Conservation (phyloP, 139 green algal species). For the Chlorella sp. region DNA sequence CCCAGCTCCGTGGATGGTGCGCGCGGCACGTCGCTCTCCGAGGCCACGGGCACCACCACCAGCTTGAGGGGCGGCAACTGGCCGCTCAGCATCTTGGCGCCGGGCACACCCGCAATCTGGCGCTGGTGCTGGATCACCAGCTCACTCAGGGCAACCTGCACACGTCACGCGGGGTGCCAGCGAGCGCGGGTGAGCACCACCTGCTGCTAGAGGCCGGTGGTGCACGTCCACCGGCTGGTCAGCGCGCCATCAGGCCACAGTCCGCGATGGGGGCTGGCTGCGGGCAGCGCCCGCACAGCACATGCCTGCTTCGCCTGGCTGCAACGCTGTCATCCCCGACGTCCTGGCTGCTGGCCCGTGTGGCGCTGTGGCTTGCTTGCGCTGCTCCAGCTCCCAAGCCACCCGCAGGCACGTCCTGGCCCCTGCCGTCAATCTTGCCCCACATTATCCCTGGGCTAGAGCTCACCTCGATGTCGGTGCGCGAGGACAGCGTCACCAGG, state of each 20-base stretch:
- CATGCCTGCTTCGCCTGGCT: too few species aligned
- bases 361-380: too few species aligned
- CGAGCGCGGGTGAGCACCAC: background rate
- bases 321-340: too few species aligned
- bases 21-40: constrained; percentile 55
- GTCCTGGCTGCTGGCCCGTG: too few species aligned
- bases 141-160: constrained; percentile 13
- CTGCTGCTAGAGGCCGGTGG: background rate
- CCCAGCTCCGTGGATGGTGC: constrained; percentile 54
- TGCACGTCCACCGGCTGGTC: background rate
- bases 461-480: constrained; percentile 34
- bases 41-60: constrained; percentile 18
- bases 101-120: constrained; percentile 20
- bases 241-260: background rate
- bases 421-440: too few species aligned
- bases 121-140: constrained; percentile 27
- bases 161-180: too few species aligned
- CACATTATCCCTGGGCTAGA: too few species aligned
- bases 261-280: background rate
- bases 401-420: too few species aligned
- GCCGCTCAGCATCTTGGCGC: constrained; percentile 11
- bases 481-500: constrained; percentile 65
- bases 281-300: background rate
- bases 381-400: too few species aligned
- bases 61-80: constrained; percentile 36